Base-by-base conservation (phyloP, 148 eudicot genomes). In the Arctostaphylos glauca region DNA sequence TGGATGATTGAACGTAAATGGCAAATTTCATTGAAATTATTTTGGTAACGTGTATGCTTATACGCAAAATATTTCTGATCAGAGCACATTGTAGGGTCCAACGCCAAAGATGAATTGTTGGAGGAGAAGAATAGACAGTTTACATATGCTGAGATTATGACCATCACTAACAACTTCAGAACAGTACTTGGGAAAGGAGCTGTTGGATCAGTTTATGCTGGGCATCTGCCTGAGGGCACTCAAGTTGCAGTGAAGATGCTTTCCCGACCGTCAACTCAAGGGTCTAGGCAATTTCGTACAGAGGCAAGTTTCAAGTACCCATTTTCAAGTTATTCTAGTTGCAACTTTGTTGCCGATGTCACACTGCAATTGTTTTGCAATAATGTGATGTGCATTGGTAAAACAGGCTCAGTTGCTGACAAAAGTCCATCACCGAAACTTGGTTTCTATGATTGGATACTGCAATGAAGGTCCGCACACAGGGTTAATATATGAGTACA, bases 151-250 rank as follows among this genome's bases (percentile, higher is more conserved):
- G 43, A 38, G 43, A 31, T 25, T 67, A 12, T 31, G 44, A 31
- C 43, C 15, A 25, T 67, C 46, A 38, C 43, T 67, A 14, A 12
- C 19, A 38, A 67, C 15, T 31, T 38, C 8, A 3, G 12, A 67
- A 38, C 25, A 38, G 19, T 38, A 31, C 43, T 87, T 46, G 88
- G 88, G n/a, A 84, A 81, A 71, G 88, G 88, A 77, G 88, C 81
- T 18, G 81, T 78, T 84, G 88, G 86, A 52, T 78, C 80, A 23
- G 88, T 87, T 43, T 87, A 87, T 15, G 54, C 18, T 49, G 86
- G 88, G 12, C 23, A 19, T 19, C 23, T 74, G 31, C 13, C 31
- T 58, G 80, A 62, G 10, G 77, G 64, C 49, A 60, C 25, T 16
- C 31, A 62, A 62, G 68, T 21, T 62, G 68, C 68, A 21, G 68